A percentile compares a stretch with the other conserved stretches of the same genome.
Conservation (phyloP, 139 green algal species). For the Zygnema circumcarinatum region DNA sequence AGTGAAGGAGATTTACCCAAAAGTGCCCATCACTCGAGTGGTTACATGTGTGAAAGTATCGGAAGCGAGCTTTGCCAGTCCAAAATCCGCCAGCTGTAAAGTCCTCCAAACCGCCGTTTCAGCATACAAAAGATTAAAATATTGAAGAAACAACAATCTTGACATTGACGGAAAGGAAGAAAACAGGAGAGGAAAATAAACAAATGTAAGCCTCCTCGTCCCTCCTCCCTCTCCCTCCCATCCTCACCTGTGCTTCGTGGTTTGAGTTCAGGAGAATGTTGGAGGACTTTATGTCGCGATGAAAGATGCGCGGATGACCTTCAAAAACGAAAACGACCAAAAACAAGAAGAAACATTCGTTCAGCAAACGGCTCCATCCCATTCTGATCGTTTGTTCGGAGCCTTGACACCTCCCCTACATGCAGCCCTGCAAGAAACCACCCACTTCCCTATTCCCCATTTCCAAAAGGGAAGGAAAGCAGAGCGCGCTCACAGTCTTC, state of each 20-base stretch:
- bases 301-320: constrained; percentile 41
- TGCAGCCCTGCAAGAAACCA: not conserved
- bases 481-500: constrained; percentile 57
- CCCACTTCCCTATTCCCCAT: not conserved
- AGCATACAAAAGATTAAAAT: constrained; percentile 7
- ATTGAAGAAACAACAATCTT: no score
- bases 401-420: not conserved
- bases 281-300: constrained; percentile 43
- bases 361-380: no score
- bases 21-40: constrained; percentile 56
- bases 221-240: not conserved
- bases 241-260: constrained; percentile 29
- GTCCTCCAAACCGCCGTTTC: no score
- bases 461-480: not conserved
- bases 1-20: constrained; percentile 42
- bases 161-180: no score
- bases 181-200: no score
- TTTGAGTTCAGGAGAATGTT: constrained; percentile 33
- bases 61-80: constrained; percentile 46
- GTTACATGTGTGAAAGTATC: constrained; percentile 43
- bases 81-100: constrained; percentile 58
- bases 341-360: not conserved
- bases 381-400: no score
- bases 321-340: not conserved
- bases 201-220: no score